These are phyloP conservation scores for Trichoderma koningii DNA, from an alignment of 2,329 filamentous ascomycete genomes.

Conservation along the genomic window DNA sequence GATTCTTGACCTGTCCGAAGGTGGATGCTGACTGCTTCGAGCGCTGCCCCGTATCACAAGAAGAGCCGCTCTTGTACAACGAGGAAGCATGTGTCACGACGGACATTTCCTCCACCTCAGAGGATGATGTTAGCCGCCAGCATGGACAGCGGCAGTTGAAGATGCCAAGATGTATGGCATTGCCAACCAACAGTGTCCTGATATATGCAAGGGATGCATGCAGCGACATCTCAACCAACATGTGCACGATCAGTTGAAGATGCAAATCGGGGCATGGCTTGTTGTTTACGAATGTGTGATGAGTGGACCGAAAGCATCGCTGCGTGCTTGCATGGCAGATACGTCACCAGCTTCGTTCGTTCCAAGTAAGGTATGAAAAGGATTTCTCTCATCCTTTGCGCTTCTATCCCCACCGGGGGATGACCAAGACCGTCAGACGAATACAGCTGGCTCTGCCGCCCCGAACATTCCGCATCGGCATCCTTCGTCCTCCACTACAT, in stretches of 20 bases:
- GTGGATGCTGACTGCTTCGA: conserved; percentile 17
- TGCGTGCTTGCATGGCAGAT: not conserved
- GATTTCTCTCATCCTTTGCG: not conserved
- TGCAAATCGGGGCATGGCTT: no score
- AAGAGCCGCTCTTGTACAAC: not conserved
- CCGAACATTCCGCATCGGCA: not conserved
- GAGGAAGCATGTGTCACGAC: not conserved
- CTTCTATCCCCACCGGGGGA: not conserved
- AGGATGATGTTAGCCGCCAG: not conserved
- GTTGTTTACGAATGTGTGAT: no score
- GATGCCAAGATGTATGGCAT: not conserved
- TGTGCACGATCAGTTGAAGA: no score
- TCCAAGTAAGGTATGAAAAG: not conserved
- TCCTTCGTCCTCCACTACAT: not conserved
- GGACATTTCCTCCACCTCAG: no score
- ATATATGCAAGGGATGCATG: not conserved
- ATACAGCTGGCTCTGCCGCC: not conserved
- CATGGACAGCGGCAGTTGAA: conserved; percentile 19
- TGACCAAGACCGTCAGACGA: not conserved
- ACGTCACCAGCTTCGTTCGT: not conserved
- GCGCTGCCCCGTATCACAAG: not conserved
- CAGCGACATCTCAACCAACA: no score
- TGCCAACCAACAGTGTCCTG: not conserved
- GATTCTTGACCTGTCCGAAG: conserved; percentile 12
- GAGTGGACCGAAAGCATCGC: no score